Evolutionary conservation across 192 early-diverging fungal genomes (phyloP).

Genomic region (Geranomyces michiganensis): DNA sequence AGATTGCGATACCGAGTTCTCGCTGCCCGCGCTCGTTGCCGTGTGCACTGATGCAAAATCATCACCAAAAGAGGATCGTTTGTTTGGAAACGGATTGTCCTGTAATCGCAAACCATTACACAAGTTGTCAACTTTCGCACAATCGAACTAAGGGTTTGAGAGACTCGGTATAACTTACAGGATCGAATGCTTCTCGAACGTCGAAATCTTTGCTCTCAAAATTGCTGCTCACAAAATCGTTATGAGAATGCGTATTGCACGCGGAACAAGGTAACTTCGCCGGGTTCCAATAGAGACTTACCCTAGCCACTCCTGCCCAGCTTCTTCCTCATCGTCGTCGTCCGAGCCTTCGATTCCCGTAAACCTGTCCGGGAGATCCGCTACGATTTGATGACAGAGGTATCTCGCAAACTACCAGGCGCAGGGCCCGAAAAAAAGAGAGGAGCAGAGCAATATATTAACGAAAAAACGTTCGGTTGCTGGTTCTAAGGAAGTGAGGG

Average conservation of each 20-base stretch:
- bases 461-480: slow-evolving; percentile 6
- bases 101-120: neutral
- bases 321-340: slow-evolving; percentile 64
- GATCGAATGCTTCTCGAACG: neutral
- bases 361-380: slow-evolving; percentile 72
- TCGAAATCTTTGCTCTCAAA: slow-evolving; percentile 14
- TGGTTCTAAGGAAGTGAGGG: slow-evolving; percentile 15
- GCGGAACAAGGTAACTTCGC: no score
- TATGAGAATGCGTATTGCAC: neutral
- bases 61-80: slow-evolving; percentile 36
- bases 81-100: slow-evolving; percentile 45
- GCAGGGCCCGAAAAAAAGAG: neutral
- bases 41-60: slow-evolving; percentile 18
- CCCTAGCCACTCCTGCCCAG: slow-evolving; percentile 58
- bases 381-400: slow-evolving; percentile 68
- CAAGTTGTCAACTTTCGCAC: neutral
- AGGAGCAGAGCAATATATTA: slow-evolving; percentile 18
- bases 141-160: neutral
- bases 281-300: slow-evolving; percentile 9
- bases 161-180: neutral
- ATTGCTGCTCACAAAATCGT: neutral
- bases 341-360: slow-evolving; percentile 54
- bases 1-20: neutral
- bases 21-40: neutral
- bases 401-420: slow-evolving; percentile 66